phyloP scores from a whole-genome alignment of 2,329 filamentous ascomycete genomes.

The Acrocalymma vagum region DNA sequence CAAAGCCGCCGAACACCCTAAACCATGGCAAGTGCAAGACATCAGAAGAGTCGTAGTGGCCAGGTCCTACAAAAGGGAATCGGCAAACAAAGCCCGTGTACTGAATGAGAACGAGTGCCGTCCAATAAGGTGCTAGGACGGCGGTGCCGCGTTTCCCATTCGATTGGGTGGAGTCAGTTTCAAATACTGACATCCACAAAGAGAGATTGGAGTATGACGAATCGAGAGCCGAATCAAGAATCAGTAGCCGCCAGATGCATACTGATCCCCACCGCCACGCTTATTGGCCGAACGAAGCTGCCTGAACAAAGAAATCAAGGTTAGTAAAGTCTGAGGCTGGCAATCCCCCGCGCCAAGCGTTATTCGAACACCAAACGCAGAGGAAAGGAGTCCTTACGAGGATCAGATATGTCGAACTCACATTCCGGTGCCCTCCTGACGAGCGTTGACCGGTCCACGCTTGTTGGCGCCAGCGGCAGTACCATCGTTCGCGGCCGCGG shows the following conservation, averaged over 20 bases:
- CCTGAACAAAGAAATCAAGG: conserved; percentile 52
- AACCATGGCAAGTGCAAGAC: conserved; percentile 34
- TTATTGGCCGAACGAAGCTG: conserved; percentile 62
- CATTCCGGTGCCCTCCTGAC: conserved; percentile 94
- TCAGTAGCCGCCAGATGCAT: conserved; percentile 59
- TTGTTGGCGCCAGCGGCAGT: conserved; percentile 70
- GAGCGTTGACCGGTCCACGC: conserved; percentile 76
- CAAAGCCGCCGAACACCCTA: conserved; percentile 35
- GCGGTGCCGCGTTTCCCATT: conserved; percentile 56
- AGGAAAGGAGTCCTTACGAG: conserved; percentile 90
- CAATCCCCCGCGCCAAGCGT: conserved; percentile 74
- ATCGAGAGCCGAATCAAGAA: conserved; percentile 50
- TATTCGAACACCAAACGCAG: conserved; percentile 82
- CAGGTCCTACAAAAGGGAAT: conserved; percentile 41
- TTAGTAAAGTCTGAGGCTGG: conserved; percentile 60
- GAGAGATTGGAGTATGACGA: conserved; percentile 52
- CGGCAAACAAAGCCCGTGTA: conserved; percentile 46
- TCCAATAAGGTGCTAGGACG: conserved; percentile 49
- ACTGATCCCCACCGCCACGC: conserved; percentile 58
- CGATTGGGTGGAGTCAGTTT: conserved; percentile 41
- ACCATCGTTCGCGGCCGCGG: conserved; percentile 71
- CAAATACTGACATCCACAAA: conserved; percentile 44
- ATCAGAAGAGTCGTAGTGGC: conserved; percentile 36
- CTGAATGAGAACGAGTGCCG: conserved; percentile 48
- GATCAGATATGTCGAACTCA: conserved; percentile 84